A percentile compares a stretch with the other conserved stretches of the same genome.
Conservation (phyloP, 2,329 filamentous ascomycete species). For the Alternaria metachromatica region DNA sequence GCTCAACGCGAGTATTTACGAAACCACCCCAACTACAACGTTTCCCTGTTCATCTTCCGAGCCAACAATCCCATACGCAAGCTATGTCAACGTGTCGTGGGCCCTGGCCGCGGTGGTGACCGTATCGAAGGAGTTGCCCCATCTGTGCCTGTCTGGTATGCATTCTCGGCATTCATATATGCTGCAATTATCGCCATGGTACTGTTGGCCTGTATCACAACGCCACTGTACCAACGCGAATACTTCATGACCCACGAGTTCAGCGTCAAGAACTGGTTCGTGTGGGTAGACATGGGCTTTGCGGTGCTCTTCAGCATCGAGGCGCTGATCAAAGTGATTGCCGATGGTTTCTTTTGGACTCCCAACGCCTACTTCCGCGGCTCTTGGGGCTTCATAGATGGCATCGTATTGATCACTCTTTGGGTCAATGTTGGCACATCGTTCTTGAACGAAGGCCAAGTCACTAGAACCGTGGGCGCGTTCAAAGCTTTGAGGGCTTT, state of each 20-base stretch:
- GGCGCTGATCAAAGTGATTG: constrained; percentile 88
- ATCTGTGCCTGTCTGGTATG: constrained; percentile 88
- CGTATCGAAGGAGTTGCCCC: constrained; percentile 90
- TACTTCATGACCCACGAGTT: constrained; percentile 72
- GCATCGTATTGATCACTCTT: constrained; percentile 85
- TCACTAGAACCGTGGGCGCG: constrained; percentile 89
- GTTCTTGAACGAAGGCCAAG: constrained; percentile 78
- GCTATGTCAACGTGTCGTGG: constrained; percentile 87
- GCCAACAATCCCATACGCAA: constrained; percentile 79
- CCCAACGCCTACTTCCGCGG: constrained; percentile 97
- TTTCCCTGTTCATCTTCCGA: constrained; percentile 84
- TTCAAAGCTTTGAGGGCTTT: constrained; percentile 96
- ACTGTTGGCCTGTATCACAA: constrained; percentile 91
- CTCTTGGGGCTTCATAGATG: constrained; percentile 96
- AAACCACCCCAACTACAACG: constrained; percentile 90
- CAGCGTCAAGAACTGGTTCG: constrained; percentile 83
- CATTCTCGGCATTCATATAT: constrained; percentile 93
- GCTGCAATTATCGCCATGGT: constrained; percentile 96
- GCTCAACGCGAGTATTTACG: constrained; percentile 90
- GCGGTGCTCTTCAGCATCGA: constrained; percentile 85
- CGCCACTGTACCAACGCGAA: constrained; percentile 89
- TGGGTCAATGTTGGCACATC: constrained; percentile 94
- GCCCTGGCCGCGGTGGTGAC: constrained; percentile 84
- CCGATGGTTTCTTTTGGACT: constrained; percentile 94
- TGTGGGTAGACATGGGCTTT: constrained; percentile 91